A percentile compares a stretch with the other conserved stretches of the same genome.
phyloP scores from a whole-genome alignment of 129 eudicot genomes.

The Flaveria brownii region DNA sequence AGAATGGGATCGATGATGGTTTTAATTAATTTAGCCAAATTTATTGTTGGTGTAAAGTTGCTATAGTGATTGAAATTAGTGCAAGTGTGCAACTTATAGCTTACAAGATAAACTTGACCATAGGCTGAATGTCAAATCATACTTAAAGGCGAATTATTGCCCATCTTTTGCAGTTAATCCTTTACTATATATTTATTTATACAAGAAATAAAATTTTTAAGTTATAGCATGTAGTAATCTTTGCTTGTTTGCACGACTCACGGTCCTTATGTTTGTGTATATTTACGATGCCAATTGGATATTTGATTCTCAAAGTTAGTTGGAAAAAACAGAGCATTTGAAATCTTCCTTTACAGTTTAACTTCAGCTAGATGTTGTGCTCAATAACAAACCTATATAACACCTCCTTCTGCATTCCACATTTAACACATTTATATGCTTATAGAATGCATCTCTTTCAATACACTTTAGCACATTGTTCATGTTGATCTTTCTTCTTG shows the following conservation, averaged over 20 bases:
- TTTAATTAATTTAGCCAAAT: neutral
- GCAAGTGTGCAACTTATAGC: neutral
- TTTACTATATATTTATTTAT: neutral
- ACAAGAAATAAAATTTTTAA: neutral
- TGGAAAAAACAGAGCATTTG: neutral
- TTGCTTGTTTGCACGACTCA: neutral
- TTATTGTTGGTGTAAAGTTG: neutral
- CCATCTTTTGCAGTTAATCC: neutral
- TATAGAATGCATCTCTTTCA: neutral
- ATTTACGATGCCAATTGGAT: constrained; percentile 4
- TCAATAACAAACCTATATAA: constrained; percentile 1
- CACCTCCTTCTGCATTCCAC: neutral
- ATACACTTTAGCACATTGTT: constrained; percentile 11
- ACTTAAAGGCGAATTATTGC: neutral
- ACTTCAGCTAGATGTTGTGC: neutral
- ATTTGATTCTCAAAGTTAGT: neutral
- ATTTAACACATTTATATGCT: neutral
- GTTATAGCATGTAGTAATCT: neutral
- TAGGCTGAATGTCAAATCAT: neutral
- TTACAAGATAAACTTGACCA: neutral
- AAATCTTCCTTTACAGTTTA: constrained; percentile 6
- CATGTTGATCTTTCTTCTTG: neutral
- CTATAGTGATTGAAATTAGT: neutral
- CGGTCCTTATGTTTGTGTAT: constrained; percentile 16
- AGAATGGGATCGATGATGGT: neutral